A percentile compares a stretch with the other conserved stretches of the same genome.
These are phyloP conservation scores for Teratosphaeria nubilosa DNA, from an alignment of 2,329 filamentous ascomycete species.

Conservation along the genomic window DNA sequence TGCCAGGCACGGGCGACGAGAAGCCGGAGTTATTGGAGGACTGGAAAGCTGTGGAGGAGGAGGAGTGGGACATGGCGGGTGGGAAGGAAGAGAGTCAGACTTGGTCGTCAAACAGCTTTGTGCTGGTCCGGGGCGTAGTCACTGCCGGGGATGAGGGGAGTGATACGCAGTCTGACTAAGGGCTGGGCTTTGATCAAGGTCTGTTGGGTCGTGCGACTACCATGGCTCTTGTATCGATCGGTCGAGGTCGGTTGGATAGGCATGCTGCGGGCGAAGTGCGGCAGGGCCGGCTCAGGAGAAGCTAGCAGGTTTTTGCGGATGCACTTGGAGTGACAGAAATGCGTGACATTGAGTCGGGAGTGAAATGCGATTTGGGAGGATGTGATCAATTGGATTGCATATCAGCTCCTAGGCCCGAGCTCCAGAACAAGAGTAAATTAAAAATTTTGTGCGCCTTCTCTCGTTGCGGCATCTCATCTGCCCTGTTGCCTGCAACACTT, in stretches of 20 bases:
- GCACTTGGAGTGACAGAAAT: too few species aligned
- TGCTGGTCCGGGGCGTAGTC: neutral
- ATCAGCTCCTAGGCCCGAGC: too few species aligned
- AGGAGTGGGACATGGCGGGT: neutral
- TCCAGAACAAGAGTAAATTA: too few species aligned
- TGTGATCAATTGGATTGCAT: too few species aligned
- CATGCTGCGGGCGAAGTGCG: neutral
- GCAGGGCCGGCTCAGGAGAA: too few species aligned
- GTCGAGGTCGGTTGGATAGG: neutral
- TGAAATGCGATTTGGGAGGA: too few species aligned
- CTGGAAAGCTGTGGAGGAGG: neutral
- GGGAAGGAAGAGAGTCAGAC: neutral
- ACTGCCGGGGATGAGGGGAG: neutral
- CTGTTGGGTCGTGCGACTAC: neutral
- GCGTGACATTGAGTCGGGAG: too few species aligned
- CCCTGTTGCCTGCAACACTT: too few species aligned
- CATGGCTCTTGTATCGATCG: neutral
- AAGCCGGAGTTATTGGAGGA: neutral
- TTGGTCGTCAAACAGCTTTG: neutral
- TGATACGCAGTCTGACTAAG: neutral
- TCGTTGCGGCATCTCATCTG: too few species aligned
- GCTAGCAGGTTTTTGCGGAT: too few species aligned
- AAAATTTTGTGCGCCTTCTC: too few species aligned
- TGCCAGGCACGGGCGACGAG: constrained; percentile 1
- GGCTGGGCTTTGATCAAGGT: neutral